Evolutionary conservation across 768 basidiomycete species (phyloP).

Genomic region (Leccinum uliginosum): DNA sequence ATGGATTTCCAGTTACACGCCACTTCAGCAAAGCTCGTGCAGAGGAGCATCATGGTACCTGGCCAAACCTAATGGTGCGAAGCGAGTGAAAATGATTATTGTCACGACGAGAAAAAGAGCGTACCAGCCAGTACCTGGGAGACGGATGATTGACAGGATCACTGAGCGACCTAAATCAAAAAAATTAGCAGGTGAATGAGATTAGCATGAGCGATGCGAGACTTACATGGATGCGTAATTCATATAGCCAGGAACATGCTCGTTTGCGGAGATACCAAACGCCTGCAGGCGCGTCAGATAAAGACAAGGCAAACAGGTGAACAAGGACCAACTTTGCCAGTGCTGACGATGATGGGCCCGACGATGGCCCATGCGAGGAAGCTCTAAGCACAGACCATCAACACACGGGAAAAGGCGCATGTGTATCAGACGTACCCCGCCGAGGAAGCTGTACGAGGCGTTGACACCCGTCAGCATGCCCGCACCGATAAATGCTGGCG

Average conservation of each 20-base stretch:
- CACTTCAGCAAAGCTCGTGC: slow-evolving; percentile 35
- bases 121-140: slow-evolving; percentile 52
- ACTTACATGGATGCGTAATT: slow-evolving; percentile 20
- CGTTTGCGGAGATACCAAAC: background rate
- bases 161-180: slow-evolving; percentile 34
- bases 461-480: slow-evolving; percentile 56
- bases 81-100: background rate
- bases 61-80: slow-evolving; percentile 19
- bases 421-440: slow-evolving; percentile 31
- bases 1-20: slow-evolving; percentile 24
- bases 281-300: background rate
- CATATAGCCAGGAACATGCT: slow-evolving; percentile 19
- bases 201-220: background rate
- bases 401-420: background rate
- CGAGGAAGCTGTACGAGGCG: slow-evolving; percentile 50
- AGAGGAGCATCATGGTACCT: slow-evolving; percentile 47
- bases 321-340: background rate
- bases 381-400: slow-evolving; percentile 29
- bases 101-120: background rate
- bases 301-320: no score
- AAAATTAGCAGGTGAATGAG: background rate
- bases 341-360: slow-evolving; percentile 46
- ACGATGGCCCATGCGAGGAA: slow-evolving; percentile 63
- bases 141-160: slow-evolving; percentile 45
- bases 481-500: slow-evolving; percentile 58